Percentiles rank a stretch among this genome's conserved stretches.
Evolutionary conservation across 441 rosid species (phyloP).

Genomic region (Codiaeum variegatum): DNA sequence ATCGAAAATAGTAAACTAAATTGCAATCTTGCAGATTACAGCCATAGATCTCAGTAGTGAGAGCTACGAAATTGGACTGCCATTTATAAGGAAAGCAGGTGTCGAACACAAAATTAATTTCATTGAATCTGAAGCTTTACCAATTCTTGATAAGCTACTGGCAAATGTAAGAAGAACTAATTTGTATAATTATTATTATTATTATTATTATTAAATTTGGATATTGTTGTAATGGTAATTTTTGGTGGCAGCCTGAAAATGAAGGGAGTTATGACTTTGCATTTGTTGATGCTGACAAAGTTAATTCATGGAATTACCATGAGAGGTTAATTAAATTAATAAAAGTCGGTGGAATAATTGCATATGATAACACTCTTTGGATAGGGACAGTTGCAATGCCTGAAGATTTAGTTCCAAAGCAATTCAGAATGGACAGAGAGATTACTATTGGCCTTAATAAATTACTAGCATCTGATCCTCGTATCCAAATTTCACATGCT

Average conservation of each 20-base stretch:
- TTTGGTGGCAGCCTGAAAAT: constrained; percentile 38
- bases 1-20: background rate
- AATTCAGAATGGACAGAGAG: constrained; percentile 12
- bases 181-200: no score
- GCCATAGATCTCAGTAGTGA: constrained; percentile 77
- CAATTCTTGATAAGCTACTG: constrained; percentile 65
- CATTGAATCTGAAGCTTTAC: constrained; percentile 77
- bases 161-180: constrained; percentile 47
- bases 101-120: constrained; percentile 86
- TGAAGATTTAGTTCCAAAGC: constrained; percentile 29
- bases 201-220: no score
- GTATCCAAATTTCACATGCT: constrained; percentile 45
- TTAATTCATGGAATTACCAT: constrained; percentile 47
- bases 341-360: constrained; percentile 53
- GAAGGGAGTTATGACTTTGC: constrained; percentile 67
- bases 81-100: constrained; percentile 70
- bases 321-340: constrained; percentile 55
- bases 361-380: constrained; percentile 69
- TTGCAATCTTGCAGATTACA: constrained; percentile 44
- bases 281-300: constrained; percentile 69
- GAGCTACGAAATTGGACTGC: constrained; percentile 72
- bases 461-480: constrained; percentile 45
- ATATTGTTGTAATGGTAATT: background rate
- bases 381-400: constrained; percentile 46
- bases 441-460: constrained; percentile 35